phyloP scores from a whole-genome alignment of 2,329 filamentous ascomycete species.

The Hypocreales sp. region DNA sequence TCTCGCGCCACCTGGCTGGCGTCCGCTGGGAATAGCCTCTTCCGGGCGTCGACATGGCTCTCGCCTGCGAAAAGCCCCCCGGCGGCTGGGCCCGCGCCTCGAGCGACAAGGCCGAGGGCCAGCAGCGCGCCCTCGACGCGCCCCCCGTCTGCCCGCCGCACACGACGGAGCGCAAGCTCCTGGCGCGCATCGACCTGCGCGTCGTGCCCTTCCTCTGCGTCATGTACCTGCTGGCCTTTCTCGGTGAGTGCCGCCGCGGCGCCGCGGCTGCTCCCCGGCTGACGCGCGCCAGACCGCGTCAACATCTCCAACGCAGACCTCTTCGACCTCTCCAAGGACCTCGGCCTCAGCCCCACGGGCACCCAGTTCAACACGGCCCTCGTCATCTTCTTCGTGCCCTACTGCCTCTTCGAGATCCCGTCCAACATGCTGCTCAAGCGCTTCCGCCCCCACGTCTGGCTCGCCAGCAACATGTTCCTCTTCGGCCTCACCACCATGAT shows the following conservation, averaged over 20 bases:
- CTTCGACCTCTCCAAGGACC: slow-evolving; percentile 47
- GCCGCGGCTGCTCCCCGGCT: neutral
- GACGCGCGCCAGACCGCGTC: slow-evolving; percentile 36
- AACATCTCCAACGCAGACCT: slow-evolving; percentile 68
- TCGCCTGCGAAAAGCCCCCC: too few species aligned
- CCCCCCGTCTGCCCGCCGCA: slow-evolving; percentile 30
- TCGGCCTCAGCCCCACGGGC: slow-evolving; percentile 32
- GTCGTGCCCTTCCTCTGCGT: slow-evolving; percentile 60
- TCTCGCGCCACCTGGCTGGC: too few species aligned
- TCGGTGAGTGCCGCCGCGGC: slow-evolving; percentile 23
- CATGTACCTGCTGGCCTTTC: slow-evolving; percentile 55
- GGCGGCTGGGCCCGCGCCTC: too few species aligned
- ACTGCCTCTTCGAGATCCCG: slow-evolving; percentile 56
- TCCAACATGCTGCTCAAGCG: slow-evolving; percentile 52
- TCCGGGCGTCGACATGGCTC: too few species aligned
- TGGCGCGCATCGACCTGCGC: slow-evolving; percentile 54
- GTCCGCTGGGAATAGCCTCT: too few species aligned
- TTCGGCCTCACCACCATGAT: slow-evolving; percentile 64
- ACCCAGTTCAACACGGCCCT: slow-evolving; percentile 59
- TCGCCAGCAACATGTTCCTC: slow-evolving; percentile 68
- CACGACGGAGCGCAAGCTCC: slow-evolving; percentile 48
- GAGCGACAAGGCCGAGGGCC: neutral
- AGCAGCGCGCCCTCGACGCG: slow-evolving; percentile 1
- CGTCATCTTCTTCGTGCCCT: slow-evolving; percentile 72
- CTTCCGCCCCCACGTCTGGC: slow-evolving; percentile 48